Evolutionary conservation across 257 asterid species (phyloP).

Genomic region (Henckelia pumila): DNA sequence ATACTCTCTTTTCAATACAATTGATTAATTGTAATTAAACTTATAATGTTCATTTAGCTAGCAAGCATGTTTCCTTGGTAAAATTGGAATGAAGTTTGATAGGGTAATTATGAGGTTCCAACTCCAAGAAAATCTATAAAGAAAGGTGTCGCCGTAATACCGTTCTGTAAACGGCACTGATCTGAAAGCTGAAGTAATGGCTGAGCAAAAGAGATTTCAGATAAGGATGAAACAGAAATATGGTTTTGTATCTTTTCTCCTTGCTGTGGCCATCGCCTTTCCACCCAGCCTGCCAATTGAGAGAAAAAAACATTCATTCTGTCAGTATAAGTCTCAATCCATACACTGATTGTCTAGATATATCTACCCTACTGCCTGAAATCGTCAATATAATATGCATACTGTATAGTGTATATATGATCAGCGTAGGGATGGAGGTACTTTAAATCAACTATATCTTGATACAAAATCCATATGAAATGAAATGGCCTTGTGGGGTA

Average conservation of each 20-base stretch:
- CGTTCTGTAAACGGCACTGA: slow-evolving; percentile 3
- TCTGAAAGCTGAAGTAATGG: background rate
- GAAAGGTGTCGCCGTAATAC: slow-evolving; percentile 22
- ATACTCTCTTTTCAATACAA: background rate
- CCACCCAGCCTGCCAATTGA: slow-evolving; percentile 18
- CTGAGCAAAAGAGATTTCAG: slow-evolving; percentile 21
- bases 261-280: background rate
- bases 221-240: slow-evolving; percentile 16
- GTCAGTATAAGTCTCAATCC: background rate
- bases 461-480: background rate
- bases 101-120: slow-evolving; percentile 26
- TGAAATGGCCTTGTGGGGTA: too few relatives aligned
- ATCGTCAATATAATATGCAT: too few relatives aligned
- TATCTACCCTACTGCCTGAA: background rate
- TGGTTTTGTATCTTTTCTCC: slow-evolving; percentile 19
- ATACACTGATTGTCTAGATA: background rate
- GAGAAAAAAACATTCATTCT: background rate
- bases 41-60: background rate
- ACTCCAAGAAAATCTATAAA: slow-evolving; percentile 54
- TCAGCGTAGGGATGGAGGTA: too few relatives aligned
- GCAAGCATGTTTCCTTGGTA: background rate
- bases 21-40: background rate
- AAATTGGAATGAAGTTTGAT: background rate
- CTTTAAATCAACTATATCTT: too few relatives aligned
- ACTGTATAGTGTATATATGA: too few relatives aligned